A percentile compares a stretch with the other conserved stretches of the same genome.
phyloP scores from a whole-genome alignment of 2,329 filamentous ascomycete species.

The Fusarium piperis region DNA sequence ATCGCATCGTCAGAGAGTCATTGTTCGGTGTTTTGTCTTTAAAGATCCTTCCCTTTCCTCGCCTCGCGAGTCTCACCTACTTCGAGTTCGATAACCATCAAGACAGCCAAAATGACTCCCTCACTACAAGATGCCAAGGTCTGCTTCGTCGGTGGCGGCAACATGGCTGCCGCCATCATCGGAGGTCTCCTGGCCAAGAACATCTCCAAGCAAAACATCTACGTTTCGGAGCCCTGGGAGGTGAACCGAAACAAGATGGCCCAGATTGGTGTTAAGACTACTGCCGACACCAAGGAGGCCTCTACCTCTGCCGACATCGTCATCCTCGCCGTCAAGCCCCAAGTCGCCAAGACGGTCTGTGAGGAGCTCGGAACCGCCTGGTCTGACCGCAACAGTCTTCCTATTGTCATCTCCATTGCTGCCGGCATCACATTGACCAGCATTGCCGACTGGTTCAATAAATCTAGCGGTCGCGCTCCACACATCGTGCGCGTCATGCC shows the following conservation, averaged over 20 bases:
- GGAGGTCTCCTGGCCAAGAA: conserved; percentile 57
- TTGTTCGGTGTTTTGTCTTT: neutral
- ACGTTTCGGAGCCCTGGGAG: conserved; percentile 62
- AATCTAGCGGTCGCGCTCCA: conserved; percentile 49
- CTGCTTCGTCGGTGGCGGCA: conserved; percentile 57
- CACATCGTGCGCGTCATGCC: conserved; percentile 63
- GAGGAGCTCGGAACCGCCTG: conserved; percentile 56
- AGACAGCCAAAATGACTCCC: conserved; percentile 35
- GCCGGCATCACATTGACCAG: conserved; percentile 59
- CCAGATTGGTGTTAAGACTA: conserved; percentile 56
- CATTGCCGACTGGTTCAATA: conserved; percentile 54
- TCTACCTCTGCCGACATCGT: conserved; percentile 55
- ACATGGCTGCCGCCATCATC: conserved; percentile 64
- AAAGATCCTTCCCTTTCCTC: neutral
- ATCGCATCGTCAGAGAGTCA: neutral
- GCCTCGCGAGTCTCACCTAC: neutral
- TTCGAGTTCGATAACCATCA: neutral
- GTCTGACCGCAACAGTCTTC: conserved; percentile 46
- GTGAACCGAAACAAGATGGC: conserved; percentile 62
- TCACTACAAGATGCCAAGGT: conserved; percentile 47
- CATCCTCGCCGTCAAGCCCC: conserved; percentile 62
- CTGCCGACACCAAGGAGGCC: conserved; percentile 57
- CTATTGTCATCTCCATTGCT: conserved; percentile 59
- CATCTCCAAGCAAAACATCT: conserved; percentile 56
- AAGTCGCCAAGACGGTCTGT: conserved; percentile 59